Conservation (phyloP, 345 rosid species). For the Camelina neglecta region DNA sequence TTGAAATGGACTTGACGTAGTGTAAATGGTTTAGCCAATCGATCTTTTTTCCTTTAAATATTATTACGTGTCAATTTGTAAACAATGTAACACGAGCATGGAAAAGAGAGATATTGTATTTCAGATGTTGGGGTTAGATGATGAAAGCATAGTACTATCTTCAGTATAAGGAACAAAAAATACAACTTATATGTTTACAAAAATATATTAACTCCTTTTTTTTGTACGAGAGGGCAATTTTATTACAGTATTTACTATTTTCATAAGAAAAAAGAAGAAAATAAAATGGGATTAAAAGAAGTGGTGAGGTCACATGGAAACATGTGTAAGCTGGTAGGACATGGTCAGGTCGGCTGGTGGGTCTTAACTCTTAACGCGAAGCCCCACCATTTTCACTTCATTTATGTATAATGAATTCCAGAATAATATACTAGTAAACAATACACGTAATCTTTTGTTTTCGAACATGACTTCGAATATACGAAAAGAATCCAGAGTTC, state of each 20-base stretch:
- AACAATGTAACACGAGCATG: constrained; percentile 14
- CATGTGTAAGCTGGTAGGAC: constrained; percentile 49
- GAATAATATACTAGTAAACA: no score
- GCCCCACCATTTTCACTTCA: constrained; percentile 40
- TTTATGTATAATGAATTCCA: constrained; percentile 8
- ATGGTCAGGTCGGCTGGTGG: constrained; percentile 42
- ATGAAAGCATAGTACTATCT: constrained; percentile 22
- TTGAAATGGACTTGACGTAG: constrained; percentile 8
- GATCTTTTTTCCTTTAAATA: not conserved
- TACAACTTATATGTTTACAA: not conserved
- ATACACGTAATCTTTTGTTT: no score
- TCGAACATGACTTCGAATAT: no score
- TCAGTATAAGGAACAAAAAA: constrained; percentile 1
- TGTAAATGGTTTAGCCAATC: not conserved
- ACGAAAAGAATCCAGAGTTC: no score
- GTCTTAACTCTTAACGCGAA: constrained; percentile 21
- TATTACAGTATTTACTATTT: not conserved
- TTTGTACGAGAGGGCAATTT: not conserved
- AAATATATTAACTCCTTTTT: not conserved
- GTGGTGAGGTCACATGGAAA: constrained; percentile 43
- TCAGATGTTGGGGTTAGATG: constrained; percentile 22
- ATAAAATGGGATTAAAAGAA: constrained; percentile 30
- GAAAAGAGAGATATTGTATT: constrained; percentile 2
- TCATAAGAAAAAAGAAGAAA: not conserved
- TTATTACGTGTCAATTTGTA: constrained; percentile 20